These are phyloP conservation scores for Arthroderma sp. DNA, from an alignment of 2,329 filamentous ascomycete genomes.

Conservation along the genomic window DNA sequence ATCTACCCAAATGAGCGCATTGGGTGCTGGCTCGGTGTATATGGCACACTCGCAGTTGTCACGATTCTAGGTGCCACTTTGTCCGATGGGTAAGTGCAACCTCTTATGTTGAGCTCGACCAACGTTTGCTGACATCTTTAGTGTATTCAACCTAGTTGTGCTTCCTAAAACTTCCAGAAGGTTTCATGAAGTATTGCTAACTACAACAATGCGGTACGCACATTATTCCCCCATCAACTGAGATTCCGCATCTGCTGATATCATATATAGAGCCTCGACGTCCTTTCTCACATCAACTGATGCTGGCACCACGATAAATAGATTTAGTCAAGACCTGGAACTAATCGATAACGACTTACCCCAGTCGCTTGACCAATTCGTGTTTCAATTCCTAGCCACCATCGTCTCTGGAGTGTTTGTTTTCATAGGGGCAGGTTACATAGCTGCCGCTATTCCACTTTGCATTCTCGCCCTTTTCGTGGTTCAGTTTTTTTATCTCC, in stretches of 20 bases:
- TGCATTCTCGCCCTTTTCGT: background rate
- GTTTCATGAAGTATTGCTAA: constrained; percentile 3
- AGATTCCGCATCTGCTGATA: background rate
- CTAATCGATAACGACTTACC: constrained; percentile 37
- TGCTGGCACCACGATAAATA: constrained; percentile 36
- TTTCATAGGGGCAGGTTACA: background rate
- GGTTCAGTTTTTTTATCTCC: background rate
- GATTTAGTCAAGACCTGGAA: constrained; percentile 38
- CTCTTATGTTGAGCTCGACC: background rate
- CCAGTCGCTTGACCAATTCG: background rate
- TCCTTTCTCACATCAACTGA: constrained; percentile 36
- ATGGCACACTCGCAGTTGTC: background rate
- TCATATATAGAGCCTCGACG: constrained; percentile 24
- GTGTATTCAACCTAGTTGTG: constrained; percentile 1
- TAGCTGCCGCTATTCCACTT: background rate
- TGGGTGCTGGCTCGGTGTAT: constrained; percentile 5
- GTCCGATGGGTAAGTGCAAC: background rate
- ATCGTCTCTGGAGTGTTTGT: background rate
- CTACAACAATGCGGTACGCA: constrained; percentile 1
- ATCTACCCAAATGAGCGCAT: constrained; percentile 4
- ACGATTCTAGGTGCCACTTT: background rate
- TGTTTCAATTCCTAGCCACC: background rate
- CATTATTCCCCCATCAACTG: background rate
- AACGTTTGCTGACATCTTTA: background rate
- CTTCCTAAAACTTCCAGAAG: constrained; percentile 2